These are phyloP conservation scores for Solanum microdontum DNA, from an alignment of 257 asterid species.

Conservation along the genomic window DNA sequence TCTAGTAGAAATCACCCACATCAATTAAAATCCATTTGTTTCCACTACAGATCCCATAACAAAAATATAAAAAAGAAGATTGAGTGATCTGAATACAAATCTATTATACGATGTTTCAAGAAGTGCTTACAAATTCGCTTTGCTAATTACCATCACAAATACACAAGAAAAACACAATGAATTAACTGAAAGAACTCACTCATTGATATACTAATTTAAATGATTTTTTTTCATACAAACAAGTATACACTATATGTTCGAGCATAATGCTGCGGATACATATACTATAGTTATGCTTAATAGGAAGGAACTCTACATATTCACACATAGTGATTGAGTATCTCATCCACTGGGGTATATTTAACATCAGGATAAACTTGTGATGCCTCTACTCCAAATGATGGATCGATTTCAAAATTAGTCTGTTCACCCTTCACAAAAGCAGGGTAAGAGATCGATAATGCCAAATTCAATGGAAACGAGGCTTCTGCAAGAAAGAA, in stretches of 20 bases:
- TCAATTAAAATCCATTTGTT: not conserved
- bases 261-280: no score
- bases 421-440: constrained; percentile 57
- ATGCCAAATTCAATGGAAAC: constrained; percentile 24
- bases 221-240: no score
- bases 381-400: constrained; percentile 51
- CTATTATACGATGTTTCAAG: no score
- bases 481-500: constrained; percentile 31
- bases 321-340: constrained; percentile 22
- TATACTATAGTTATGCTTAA: not conserved
- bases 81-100: not conserved
- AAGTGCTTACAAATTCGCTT: no score
- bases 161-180: no score
- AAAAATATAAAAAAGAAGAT: not conserved
- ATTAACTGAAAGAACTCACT: no score
- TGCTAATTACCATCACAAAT: no score
- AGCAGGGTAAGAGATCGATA: constrained; percentile 36
- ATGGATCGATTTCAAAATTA: constrained; percentile 44
- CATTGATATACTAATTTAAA: no score
- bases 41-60: not conserved
- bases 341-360: constrained; percentile 48
- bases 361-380: constrained; percentile 61
- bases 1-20: not conserved
- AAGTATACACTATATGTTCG: no score
- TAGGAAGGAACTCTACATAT: not conserved